A percentile compares a stretch with the other conserved stretches of the same genome.
Conservation (phyloP, 768 basidiomycete genomes). For the Cubamyces lactineus region DNA sequence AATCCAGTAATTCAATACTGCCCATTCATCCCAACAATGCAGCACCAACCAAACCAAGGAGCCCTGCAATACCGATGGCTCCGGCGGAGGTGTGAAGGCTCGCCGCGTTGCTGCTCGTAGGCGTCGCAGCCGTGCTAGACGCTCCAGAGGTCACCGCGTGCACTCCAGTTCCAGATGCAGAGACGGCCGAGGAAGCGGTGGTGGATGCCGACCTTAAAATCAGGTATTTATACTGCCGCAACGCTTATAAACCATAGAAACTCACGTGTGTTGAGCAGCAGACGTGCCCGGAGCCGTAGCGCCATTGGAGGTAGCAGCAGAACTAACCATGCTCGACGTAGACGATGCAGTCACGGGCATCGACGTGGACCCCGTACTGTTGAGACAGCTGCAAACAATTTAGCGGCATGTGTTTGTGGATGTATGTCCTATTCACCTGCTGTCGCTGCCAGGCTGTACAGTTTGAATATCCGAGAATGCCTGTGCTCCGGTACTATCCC, state of each 20-base stretch:
- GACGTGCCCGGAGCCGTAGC: conserved; percentile 7
- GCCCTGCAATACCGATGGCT: conserved; percentile 48
- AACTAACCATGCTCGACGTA: not conserved
- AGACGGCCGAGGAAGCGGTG: conserved; percentile 15
- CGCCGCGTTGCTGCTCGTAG: conserved; percentile 39
- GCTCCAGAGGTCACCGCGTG: conserved; percentile 14
- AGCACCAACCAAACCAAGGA: conserved; percentile 56
- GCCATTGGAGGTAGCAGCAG: conserved; percentile 8
- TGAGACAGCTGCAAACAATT: conserved; percentile 31
- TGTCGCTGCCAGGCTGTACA: conserved; percentile 39
- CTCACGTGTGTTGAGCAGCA: not conserved
- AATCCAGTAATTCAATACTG: not conserved
- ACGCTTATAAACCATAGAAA: not conserved
- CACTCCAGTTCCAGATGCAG: conserved; percentile 22
- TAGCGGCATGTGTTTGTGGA: not conserved
- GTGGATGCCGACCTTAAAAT: not conserved
- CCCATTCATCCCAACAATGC: conserved; percentile 40
- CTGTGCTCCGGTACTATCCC: conserved; percentile 57
- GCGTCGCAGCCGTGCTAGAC: conserved; percentile 22
- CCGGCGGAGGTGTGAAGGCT: conserved; percentile 33
- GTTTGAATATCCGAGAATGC: conserved; percentile 58
- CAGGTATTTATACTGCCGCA: not conserved
- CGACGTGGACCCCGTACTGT: conserved; percentile 22
- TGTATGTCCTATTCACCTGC: not conserved
- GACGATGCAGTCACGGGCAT: conserved; percentile 5